Conservation (phyloP, 805 yeast species). For the Teunomyces panamensis region DNA sequence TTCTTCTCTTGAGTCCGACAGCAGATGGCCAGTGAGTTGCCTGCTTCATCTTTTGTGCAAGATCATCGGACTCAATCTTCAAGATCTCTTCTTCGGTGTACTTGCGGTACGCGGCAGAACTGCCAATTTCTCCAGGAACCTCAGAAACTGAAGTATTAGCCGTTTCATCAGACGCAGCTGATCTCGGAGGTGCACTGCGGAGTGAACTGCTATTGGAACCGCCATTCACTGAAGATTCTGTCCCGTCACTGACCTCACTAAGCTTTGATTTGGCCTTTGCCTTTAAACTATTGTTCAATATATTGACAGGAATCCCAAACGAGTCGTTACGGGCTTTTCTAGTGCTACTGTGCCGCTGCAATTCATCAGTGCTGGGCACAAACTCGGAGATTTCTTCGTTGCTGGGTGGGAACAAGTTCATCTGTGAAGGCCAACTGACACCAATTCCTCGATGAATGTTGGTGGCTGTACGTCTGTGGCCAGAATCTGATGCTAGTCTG, state of each 20-base stretch:
- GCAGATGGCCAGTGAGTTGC: conserved; percentile 49
- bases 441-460: conserved; percentile 5
- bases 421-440: conserved; percentile 52
- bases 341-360: conserved; percentile 35
- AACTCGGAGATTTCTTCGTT: conserved; percentile 30
- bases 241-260: neutral
- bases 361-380: conserved; percentile 25
- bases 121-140: neutral
- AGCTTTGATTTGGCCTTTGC: conserved; percentile 1
- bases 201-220: neutral
- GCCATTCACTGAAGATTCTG: neutral
- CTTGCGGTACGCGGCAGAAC: conserved; percentile 14
- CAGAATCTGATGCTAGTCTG: neutral
- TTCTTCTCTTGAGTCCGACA: conserved; percentile 66
- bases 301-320: conserved; percentile 25
- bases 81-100: conserved; percentile 43
- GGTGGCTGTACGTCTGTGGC: conserved; percentile 2
- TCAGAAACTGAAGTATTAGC: neutral
- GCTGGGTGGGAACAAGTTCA: conserved; percentile 42
- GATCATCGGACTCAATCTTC: conserved; percentile 42
- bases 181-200: neutral
- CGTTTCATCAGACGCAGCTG: neutral
- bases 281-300: conserved; percentile 6
- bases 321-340: conserved; percentile 28
- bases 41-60: conserved; percentile 30